A percentile compares a stretch with the other conserved stretches of the same genome.
Conservation (phyloP, 2,329 filamentous ascomycete genomes). For the Esteya vermicola region DNA sequence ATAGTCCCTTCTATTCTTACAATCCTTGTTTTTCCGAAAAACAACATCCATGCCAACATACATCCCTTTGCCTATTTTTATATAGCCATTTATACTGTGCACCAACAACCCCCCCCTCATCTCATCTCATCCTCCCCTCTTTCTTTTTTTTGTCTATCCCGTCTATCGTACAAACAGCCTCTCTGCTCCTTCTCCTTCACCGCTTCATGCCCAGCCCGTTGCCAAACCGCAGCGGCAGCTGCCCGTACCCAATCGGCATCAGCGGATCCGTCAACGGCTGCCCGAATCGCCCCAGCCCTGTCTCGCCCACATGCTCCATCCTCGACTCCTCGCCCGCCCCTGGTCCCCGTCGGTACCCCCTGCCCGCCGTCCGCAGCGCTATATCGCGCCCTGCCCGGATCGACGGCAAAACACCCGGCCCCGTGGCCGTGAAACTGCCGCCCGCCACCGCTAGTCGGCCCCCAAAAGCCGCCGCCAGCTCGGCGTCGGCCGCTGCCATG, state of each 20-base stretch:
- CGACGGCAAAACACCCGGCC: conserved; percentile 35
- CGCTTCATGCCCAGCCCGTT: neutral
- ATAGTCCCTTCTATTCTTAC: too few species aligned
- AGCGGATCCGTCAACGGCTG: conserved; percentile 2
- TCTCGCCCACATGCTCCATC: conserved; percentile 11
- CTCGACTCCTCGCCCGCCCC: neutral
- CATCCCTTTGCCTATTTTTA: too few species aligned
- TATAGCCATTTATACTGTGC: too few species aligned
- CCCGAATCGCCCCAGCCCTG: conserved; percentile 10
- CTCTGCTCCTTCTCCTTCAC: neutral
- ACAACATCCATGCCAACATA: too few species aligned
- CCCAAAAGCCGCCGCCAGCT: conserved; percentile 40
- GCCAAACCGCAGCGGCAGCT: conserved; percentile 8
- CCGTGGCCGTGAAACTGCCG: conserved; percentile 34
- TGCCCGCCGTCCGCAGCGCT: conserved; percentile 22
- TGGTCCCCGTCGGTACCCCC: conserved; percentile 3
- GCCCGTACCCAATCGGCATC: neutral
- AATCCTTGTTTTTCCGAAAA: too few species aligned
- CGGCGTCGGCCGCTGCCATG: conserved; percentile 40
- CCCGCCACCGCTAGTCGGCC: conserved; percentile 51
- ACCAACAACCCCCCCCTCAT: too few species aligned
- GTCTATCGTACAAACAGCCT: neutral
- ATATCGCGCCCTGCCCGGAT: conserved; percentile 35
- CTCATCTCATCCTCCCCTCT: too few species aligned
- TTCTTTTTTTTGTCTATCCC: too few species aligned